Evolutionary conservation across 306 rosid species (phyloP).

Genomic region (Quercus suber): DNA sequence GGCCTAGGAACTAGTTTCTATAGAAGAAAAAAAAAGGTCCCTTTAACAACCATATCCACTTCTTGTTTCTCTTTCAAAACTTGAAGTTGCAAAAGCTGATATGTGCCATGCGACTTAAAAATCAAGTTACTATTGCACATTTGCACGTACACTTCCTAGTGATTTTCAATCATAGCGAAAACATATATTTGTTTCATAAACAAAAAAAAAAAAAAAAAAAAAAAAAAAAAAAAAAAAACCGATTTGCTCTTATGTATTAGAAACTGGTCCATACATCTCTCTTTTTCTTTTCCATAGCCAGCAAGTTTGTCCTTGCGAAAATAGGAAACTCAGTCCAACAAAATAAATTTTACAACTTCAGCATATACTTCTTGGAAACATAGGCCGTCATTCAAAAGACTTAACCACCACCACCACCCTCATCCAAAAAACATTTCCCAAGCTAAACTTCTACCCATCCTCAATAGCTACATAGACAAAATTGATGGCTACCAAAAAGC

Average conservation of each 20-base stretch:
- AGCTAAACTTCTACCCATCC: constrained; percentile 64
- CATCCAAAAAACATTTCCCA: constrained; percentile 38
- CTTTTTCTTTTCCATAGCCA: constrained; percentile 17
- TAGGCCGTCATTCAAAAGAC: constrained; percentile 61
- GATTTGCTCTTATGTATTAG: constrained; percentile 20
- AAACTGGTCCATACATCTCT: constrained; percentile 15
- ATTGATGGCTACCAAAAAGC: constrained; percentile 44
- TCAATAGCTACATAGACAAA: constrained; percentile 70
- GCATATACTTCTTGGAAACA: constrained; percentile 42
- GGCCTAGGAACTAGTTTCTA: too few species aligned
- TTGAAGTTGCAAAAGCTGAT: not conserved
- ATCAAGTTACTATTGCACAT: not conserved
- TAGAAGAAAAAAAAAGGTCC: too few species aligned
- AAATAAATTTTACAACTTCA: constrained; percentile 36
- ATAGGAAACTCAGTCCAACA: constrained; percentile 28
- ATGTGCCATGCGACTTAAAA: not conserved
- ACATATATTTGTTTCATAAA: not conserved
- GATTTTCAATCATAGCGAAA: not conserved
- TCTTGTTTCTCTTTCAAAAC: too few species aligned
- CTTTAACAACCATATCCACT: too few species aligned
- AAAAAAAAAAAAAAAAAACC: constrained; percentile 31
- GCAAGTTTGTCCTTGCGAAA: constrained; percentile 31
- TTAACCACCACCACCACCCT: constrained; percentile 45
- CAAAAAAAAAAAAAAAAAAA: constrained; percentile 32
- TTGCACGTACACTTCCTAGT: not conserved